Percentiles rank a stretch among this genome's conserved stretches.
phyloP scores from a whole-genome alignment of 1,139 yeast genomes.

The Kodamaea plutei region DNA sequence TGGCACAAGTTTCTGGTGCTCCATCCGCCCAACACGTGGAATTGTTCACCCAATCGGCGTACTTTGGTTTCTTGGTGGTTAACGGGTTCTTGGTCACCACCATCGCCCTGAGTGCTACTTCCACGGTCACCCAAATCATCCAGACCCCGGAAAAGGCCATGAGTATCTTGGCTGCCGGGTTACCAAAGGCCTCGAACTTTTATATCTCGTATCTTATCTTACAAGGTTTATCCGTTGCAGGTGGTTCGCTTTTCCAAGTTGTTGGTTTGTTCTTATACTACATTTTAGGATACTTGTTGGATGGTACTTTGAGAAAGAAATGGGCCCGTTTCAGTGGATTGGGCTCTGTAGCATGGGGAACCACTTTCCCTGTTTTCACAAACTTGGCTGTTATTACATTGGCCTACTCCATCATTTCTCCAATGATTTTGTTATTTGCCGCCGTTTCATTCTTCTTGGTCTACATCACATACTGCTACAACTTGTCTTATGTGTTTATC shows the following conservation, averaged over 20 bases:
- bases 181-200: conserved; percentile 90
- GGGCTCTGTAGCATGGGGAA: conserved; percentile 77
- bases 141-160: conserved; percentile 65
- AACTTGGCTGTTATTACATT: conserved; percentile 76
- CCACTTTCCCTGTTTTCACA: conserved; percentile 79
- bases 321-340: conserved; percentile 68
- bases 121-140: conserved; percentile 66
- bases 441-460: conserved; percentile 64
- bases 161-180: conserved; percentile 61
- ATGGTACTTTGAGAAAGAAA: conserved; percentile 82
- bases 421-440: conserved; percentile 65
- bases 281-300: conserved; percentile 64
- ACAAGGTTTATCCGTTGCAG: conserved; percentile 80
- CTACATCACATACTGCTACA: conserved; percentile 77
- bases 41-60: conserved; percentile 68
- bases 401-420: conserved; percentile 80
- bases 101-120: conserved; percentile 66
- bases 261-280: conserved; percentile 68
- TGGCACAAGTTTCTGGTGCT: conserved; percentile 67
- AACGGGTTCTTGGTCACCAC: conserved; percentile 71
- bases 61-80: conserved; percentile 66
- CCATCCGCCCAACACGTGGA: conserved; percentile 64
- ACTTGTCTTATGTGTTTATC: conserved; percentile 64
- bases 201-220: conserved; percentile 66
- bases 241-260: conserved; percentile 77